Percentiles rank a stretch among this genome's conserved stretches.
Conservation (phyloP, 129 eudicot genomes). For the Rutidosis leptorrhynchoides region DNA sequence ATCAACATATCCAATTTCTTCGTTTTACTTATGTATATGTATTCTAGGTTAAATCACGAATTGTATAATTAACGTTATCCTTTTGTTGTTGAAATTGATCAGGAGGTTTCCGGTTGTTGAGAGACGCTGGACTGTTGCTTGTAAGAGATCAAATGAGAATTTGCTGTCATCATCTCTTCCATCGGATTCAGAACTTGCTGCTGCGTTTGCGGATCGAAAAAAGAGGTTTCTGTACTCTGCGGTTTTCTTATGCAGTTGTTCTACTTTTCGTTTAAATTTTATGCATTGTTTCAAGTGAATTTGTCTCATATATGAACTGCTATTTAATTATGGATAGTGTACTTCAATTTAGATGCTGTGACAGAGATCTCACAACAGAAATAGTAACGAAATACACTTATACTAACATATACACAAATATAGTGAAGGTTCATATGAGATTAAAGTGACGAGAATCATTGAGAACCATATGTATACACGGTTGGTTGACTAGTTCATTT, state of each 20-base stretch:
- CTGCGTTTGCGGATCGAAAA: slow-evolving; percentile 71
- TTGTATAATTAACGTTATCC: not conserved
- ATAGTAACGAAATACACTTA: not conserved
- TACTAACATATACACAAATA: not conserved
- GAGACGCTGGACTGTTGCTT: slow-evolving; percentile 81
- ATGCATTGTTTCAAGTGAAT: not conserved
- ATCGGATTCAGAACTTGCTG: slow-evolving; percentile 67
- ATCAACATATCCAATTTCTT: slow-evolving; percentile 20
- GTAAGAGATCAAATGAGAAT: slow-evolving; percentile 40
- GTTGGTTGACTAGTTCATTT: not conserved
- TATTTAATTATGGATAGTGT: not conserved
- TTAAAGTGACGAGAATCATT: not conserved
- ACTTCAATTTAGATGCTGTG: slow-evolving; percentile 11
- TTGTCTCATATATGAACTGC: not conserved
- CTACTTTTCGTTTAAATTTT: not conserved
- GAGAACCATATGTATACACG: not conserved
- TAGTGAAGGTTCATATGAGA: not conserved
- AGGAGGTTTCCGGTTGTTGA: slow-evolving; percentile 96
- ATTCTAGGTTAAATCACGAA: not conserved
- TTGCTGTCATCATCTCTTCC: slow-evolving; percentile 41
- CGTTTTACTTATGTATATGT: not conserved
- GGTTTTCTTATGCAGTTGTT: slow-evolving; percentile 1
- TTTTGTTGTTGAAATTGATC: slow-evolving; percentile 15
- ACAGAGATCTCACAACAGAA: not conserved
- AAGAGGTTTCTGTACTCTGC: slow-evolving; percentile 43